Base-by-base conservation (phyloP, 73 alveolate species). In the Tetrahymena malaccensis region DNA sequence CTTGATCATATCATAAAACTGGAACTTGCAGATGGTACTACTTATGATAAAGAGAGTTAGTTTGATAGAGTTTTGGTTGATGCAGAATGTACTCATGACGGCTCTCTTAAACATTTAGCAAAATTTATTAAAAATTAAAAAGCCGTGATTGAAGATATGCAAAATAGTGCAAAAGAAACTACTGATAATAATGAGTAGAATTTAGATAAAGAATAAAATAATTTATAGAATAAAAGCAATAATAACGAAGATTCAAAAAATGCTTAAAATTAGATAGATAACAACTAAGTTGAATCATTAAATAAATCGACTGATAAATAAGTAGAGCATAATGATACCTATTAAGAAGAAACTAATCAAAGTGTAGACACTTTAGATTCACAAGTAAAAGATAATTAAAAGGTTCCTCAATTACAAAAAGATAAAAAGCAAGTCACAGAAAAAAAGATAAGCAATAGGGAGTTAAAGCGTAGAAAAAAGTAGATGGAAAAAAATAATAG, bases 61-160 rank as follows among this genome's bases (percentile, higher is more conserved):
- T 96, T 96, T 94, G 97, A 96, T 96, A 96, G 93, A 94, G 96
- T 96, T 4, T 94, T 96, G 21, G 96, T 96, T 17, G 97, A 96
- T 50, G 96, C 97, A 10, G 97, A 96, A 84, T 96, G 97, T 70
- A 96, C 97, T 25, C 97, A 96, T 94, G 97, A 96, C 13, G 97
- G 97, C 27, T 94, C 96, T 37, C 85, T 96, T 10, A 96, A 96
- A 50, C 97, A 96, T 70, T 31, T 96, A 35, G 85, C 94, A 43
- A 96, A 96, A 34, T 96, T 57, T 84, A 93, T 85, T 56, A 31
- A 94, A 25, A 85, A 96, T 4, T 43, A 70, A 70, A 70, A n/a
- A 70, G 89, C 89, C 4, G 89, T 70, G 17, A 70, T 70, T 19
- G 89, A 70, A 3, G 89, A 70, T 70, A 70, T 70, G 89, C 31